Conservation (phyloP, 2,329 filamentous ascomycete genomes). For the Trichoderma koningii region DNA sequence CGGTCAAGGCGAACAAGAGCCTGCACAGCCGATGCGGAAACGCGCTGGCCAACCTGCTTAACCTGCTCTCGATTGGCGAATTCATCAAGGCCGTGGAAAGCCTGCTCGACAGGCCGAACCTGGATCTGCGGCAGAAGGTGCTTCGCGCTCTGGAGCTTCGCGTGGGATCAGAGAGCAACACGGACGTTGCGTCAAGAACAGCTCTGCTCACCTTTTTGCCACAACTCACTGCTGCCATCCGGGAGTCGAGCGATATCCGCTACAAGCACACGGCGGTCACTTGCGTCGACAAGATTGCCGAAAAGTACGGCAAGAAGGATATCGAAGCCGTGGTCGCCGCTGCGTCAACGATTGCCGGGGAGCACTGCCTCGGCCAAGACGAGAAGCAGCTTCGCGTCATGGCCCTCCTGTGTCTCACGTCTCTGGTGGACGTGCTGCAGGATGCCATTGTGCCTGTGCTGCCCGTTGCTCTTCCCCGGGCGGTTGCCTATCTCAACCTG, state of each 20-base stretch:
- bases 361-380: conserved; percentile 72
- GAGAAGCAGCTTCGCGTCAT: conserved; percentile 76
- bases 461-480: conserved; percentile 71
- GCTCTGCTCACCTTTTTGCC: conserved; percentile 78
- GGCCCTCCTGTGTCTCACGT: conserved; percentile 86
- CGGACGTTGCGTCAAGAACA: conserved; percentile 66
- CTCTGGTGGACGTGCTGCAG: conserved; percentile 82
- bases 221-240: conserved; percentile 74
- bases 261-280: conserved; percentile 84
- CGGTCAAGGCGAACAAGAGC: conserved; percentile 57
- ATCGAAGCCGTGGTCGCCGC: conserved; percentile 73
- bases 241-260: conserved; percentile 68
- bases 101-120: conserved; percentile 73
- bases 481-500: conserved; percentile 68
- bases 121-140: conserved; percentile 76
- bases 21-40: conserved; percentile 65
- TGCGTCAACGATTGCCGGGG: conserved; percentile 74
- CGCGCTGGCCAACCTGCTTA: conserved; percentile 76
- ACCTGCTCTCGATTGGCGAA: conserved; percentile 80
- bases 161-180: conserved; percentile 70
- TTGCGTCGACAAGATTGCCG: conserved; percentile 89
- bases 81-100: conserved; percentile 87
- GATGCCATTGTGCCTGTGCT: conserved; percentile 84
- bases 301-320: conserved; percentile 94
- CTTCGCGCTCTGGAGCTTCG: conserved; percentile 79